Base-by-base conservation (phyloP, 2,329 filamentous ascomycete genomes). In the Daldinia eschscholtzii region DNA sequence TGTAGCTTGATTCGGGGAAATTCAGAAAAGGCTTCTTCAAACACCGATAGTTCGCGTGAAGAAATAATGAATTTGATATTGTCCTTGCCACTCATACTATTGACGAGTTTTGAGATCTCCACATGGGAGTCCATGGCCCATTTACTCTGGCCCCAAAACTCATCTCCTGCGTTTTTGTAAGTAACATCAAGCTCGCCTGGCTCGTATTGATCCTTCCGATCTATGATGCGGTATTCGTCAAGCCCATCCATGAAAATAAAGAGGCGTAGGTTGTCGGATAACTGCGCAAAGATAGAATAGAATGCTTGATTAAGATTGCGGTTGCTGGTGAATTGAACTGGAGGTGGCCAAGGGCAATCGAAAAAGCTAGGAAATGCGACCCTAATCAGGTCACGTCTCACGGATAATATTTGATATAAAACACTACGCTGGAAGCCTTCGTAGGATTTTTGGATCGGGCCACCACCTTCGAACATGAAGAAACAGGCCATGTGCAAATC, bases 401-500 rank as follows among this genome's bases (percentile, higher is more conserved):
- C 64, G 0, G 72, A 78, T 15, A 79, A 68, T 10, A 80, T 77
- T 35, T 83, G 76, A 62, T 79, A 81, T 1, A 84, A 62, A 77
- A 71, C 6, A 74, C 77, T 67, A 72, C 76, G 77, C 1, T 83
- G 69, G 0, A 85, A 76, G 0, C 83, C 83, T 41, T 79, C 74
- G 18, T 79, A 77, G 0, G 81, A 82, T 60, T 79, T 81, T 50
- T 85, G 81, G 41, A 81, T 74, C 0, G 67, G 52, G 1, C 75
- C 79, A 0, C 83, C 82, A 0, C 78, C 75, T 50, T 78, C 79
- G 77, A 82, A 84, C 66, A 84, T 82, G 69, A 80, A 85, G 67
- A 81, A 81, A 9, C 69, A 75, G 1, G 77, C 78, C 42, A 79
- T 74, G 0, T 80, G 63, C 3, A 81, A 63, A 3, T 74, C 72